These are phyloP conservation scores for Panicum miliaceum DNA, from an alignment of 176 grass and related monocot species.

Conservation along the genomic window DNA sequence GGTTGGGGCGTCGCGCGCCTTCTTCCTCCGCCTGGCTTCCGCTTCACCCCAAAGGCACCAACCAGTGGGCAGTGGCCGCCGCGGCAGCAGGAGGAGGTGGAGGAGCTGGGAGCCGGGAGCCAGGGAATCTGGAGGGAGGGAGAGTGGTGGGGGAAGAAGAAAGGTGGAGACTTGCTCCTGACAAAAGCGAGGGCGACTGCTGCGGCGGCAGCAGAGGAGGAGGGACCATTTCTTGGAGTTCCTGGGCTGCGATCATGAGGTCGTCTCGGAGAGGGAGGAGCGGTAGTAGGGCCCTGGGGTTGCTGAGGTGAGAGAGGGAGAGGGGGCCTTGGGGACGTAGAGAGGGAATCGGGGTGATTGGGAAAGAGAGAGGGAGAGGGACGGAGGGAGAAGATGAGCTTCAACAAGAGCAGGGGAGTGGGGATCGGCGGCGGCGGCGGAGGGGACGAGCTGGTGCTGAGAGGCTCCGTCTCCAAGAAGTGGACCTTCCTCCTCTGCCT, in stretches of 20 bases:
- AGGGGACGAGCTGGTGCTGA: slow-evolving; percentile 45
- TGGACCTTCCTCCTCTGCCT: slow-evolving; percentile 79
- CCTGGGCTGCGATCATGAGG: slow-evolving; percentile 25
- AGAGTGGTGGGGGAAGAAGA: neutral
- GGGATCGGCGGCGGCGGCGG: neutral
- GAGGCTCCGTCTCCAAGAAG: slow-evolving; percentile 59
- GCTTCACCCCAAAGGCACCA: slow-evolving; percentile 62
- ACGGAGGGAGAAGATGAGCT: slow-evolving; percentile 47
- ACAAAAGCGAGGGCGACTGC: slow-evolving; percentile 43
- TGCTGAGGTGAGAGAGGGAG: neutral
- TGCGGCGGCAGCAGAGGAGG: neutral
- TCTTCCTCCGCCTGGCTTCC: slow-evolving; percentile 31
- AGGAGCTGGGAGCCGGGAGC: slow-evolving; percentile 12
- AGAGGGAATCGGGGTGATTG: neutral
- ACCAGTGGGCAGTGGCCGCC: slow-evolving; percentile 25
- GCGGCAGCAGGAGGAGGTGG: neutral
- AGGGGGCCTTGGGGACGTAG: neutral
- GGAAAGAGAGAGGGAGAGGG: neutral
- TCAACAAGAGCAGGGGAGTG: slow-evolving; percentile 53
- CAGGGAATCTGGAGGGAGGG: slow-evolving; percentile 24
- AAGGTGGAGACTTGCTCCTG: slow-evolving; percentile 28
- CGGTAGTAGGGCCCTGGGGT: neutral
- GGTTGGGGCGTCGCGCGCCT: slow-evolving; percentile 40
- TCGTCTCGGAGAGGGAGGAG: neutral
- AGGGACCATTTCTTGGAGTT: slow-evolving; percentile 39